phyloP scores from a whole-genome alignment of 371 early-diverging fungal species.

The Homolaphlyctis polyrhiza region DNA sequence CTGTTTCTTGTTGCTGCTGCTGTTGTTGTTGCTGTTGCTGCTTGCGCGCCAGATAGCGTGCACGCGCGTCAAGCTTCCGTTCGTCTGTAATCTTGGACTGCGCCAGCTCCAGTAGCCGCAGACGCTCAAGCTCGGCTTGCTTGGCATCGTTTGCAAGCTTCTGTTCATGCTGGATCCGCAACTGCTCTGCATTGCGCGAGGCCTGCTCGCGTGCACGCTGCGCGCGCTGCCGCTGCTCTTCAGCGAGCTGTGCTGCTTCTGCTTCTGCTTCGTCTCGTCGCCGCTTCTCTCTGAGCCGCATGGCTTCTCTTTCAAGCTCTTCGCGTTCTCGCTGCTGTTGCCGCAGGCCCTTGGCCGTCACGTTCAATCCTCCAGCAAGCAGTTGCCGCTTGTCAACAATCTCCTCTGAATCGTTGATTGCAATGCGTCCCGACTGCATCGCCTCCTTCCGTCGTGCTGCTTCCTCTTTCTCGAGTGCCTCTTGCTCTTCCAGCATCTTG shows the following conservation, averaged over 20 bases:
- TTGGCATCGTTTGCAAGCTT: constrained; percentile 44
- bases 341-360: constrained; percentile 35
- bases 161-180: constrained; percentile 38
- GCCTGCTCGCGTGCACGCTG: constrained; percentile 19
- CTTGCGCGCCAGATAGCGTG: constrained; percentile 73
- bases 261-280: constrained; percentile 42
- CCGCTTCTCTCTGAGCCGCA: constrained; percentile 50
- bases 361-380: constrained; percentile 72
- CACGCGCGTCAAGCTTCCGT: constrained; percentile 67
- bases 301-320: constrained; percentile 32
- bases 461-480: constrained; percentile 26
- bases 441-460: constrained; percentile 32
- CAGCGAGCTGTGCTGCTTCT: constrained; percentile 42
- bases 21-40: constrained; percentile 26
- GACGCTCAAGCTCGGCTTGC: constrained; percentile 47
- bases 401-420: constrained; percentile 67
- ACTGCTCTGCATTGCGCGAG: constrained; percentile 3
- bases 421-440: constrained; percentile 40
- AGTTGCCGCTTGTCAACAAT: constrained; percentile 77
- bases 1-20: not conserved
- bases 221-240: constrained; percentile 42
- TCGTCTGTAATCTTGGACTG: constrained; percentile 64
- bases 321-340: constrained; percentile 39
- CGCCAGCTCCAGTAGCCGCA: constrained; percentile 48
- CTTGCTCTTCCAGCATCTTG: constrained; percentile 33